Base-by-base conservation (phyloP, 768 basidiomycete genomes). In the Phylloporus arenicola region DNA sequence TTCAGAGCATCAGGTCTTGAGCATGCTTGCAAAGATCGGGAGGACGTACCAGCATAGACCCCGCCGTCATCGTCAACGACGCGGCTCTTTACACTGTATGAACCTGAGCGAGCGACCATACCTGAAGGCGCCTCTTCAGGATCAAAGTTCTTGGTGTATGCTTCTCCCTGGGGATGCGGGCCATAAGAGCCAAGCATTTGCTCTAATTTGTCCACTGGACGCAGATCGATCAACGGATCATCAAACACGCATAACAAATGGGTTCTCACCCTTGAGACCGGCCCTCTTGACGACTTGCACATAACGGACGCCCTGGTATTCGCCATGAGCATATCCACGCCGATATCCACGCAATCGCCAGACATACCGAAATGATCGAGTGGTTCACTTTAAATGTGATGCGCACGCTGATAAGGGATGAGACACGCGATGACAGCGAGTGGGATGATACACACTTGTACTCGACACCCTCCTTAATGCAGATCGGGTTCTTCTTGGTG, bases 171-270 rank as follows among this genome's bases (percentile, higher is more conserved):
- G n/a, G 83, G 73, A 49, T 76, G 72, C 16, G 92, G 89, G 3
- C 90, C 88, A 65, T 92, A 96, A 3, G 91, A 93, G 16, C 95
- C 95, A 19, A 97, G 78, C 95, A 98, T 97, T 59, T 87, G 80
- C 64, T 94, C 92, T 60, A 90, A 66, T 68, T 87, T 95, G 70
- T 95, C 95, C 60, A 95, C 93, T 93, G 50, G 39, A 39, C 33
- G 46, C 42, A 47, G 35, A 22, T 45, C 45, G 56, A 40, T 42
- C 11, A 44, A 50, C 20, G 33, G 41, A 49, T 34, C 44, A 39
- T 39, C 24, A 3, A 31, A 24, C 11, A 19, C 37, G 11, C 48
- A 40, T 5, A 12, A 17, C 17, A 13, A 16, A 19, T 35, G 14
- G n/a, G 7, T 47, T 35, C 54, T 54, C 57, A 91, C 93, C 87